Base-by-base conservation (phyloP, 2,329 filamentous ascomycete genomes). In the Atkinsonella hypoxylon region DNA sequence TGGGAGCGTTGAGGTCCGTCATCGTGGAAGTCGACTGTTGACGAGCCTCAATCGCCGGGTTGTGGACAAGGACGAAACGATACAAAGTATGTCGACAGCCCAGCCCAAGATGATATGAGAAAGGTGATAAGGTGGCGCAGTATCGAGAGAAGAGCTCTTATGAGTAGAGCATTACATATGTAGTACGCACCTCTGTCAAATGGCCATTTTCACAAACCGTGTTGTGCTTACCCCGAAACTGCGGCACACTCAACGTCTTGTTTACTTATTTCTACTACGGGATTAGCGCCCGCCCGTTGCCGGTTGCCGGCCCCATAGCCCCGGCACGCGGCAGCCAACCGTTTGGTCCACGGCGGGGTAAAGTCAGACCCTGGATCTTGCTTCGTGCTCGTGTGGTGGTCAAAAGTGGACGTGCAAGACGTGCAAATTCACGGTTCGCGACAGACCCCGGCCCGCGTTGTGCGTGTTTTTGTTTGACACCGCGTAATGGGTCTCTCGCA, bases 241-340 rank as follows among this genome's bases (percentile, higher is more conserved):
- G 18, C n/a, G 12, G 20, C 10, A 34, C 32, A 17, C 17, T 26
- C 26, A 45, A 44, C 26, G 31, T 50, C 59, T 66, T 74, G 70
- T 75, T 76, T 75, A 74, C 69, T 64, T 63, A 62, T 66, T 72
- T 58, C 72, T 69, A 58, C 57, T 66, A 56, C 6, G 6, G 64
- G 65, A 4, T 47, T 73, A 70, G 72, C 58, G 61, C 45, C 52
- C 50, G 46, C 48, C 15, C 39, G 48, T 51, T 51, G 56, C 53
- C 51, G 55, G 50, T 47, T 41, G 36, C 51, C 56, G 57, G 57
- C 54, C 57, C 59, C 56, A 52, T 51, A 48, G 54, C 56, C 54
- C 54, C 59, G 59, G 59, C 45, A 45, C 26, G 55, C 55, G 39
- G 53, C 50, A 61, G 53, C 62, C 62, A 64, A 64, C 55, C 51